Evolutionary conservation across 192 early-diverging fungal genomes (phyloP).

Genomic region (Chytriomyces sp.): DNA sequence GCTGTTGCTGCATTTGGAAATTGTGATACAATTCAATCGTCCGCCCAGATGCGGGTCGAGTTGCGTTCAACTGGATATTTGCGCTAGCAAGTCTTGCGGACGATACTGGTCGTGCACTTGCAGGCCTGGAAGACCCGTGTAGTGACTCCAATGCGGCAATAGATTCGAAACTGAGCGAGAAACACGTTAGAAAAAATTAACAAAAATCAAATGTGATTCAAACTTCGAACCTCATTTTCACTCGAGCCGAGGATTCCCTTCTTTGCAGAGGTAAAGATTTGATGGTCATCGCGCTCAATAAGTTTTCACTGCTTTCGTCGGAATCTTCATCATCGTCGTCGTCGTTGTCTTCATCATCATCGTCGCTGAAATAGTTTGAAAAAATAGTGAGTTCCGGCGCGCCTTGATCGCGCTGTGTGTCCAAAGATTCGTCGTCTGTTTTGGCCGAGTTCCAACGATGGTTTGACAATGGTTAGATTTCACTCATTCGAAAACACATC

Average conservation of each 20-base stretch:
- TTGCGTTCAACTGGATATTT: conserved; percentile 6
- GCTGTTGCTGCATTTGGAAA: background rate
- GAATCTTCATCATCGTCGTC: conserved; percentile 26
- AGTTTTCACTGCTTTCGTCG: conserved; percentile 30
- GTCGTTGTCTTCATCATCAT: background rate
- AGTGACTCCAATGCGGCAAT: conserved; percentile 1
- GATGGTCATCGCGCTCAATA: conserved; percentile 57
- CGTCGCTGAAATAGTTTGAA: conserved; percentile 29
- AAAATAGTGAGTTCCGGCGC: background rate
- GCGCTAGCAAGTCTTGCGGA: conserved; percentile 5
- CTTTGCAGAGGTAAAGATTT: conserved; percentile 46
- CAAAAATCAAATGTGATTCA: background rate
- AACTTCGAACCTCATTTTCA: conserved; percentile 38
- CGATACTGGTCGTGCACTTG: conserved; percentile 36
- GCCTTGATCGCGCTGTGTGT: too few species aligned
- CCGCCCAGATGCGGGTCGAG: conserved; percentile 41
- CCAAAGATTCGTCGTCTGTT: too few species aligned
- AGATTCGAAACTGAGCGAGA: conserved; percentile 15
- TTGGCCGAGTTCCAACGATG: too few species aligned
- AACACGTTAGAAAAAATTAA: background rate
- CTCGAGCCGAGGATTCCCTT: conserved; percentile 46
- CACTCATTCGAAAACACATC: too few species aligned
- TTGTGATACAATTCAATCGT: conserved; percentile 17
- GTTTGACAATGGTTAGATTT: too few species aligned
- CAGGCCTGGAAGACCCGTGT: conserved; percentile 27